These are phyloP conservation scores for Lactarius psammicola DNA, from an alignment of 768 basidiomycete species.

Conservation along the genomic window DNA sequence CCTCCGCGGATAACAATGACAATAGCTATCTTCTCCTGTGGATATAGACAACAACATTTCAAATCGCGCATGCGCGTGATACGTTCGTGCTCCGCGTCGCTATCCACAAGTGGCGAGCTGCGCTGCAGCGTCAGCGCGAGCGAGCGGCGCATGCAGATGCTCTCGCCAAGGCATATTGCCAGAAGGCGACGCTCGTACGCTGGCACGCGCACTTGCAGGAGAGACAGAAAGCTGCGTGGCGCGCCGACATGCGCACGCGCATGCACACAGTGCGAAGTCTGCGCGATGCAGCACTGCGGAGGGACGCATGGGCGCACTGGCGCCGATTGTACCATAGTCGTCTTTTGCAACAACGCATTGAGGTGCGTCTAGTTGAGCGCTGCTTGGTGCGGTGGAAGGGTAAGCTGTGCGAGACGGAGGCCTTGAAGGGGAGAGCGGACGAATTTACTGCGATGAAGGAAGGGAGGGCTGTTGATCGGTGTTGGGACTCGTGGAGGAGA, in stretches of 20 bases:
- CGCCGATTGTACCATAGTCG: conserved; percentile 52
- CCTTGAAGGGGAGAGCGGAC: conserved; percentile 51
- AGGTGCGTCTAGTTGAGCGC: conserved; percentile 43
- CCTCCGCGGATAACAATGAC: conserved; percentile 21
- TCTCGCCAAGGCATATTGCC: conserved; percentile 45
- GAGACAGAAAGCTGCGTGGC: conserved; percentile 59
- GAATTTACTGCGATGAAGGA: conserved; percentile 36
- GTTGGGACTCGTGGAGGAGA: conserved; percentile 60
- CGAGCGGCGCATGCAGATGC: conserved; percentile 44
- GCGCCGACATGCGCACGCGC: conserved; percentile 65
- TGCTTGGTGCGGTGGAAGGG: conserved; percentile 56
- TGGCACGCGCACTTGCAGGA: conserved; percentile 60
- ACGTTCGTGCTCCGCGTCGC: conserved; percentile 57
- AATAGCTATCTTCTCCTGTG: not conserved
- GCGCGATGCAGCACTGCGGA: conserved; percentile 51
- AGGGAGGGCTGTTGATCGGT: conserved; percentile 40
- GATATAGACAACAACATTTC: conserved; percentile 69
- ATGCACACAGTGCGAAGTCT: conserved; percentile 62
- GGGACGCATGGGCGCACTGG: conserved; percentile 68
- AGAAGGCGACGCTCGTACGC: conserved; percentile 42
- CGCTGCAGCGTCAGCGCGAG: conserved; percentile 39
- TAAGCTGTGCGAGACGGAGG: conserved; percentile 41
- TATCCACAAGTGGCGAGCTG: conserved; percentile 61
- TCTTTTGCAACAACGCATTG: conserved; percentile 52
- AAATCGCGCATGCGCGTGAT: conserved; percentile 68